Percentiles rank a stretch among this genome's conserved stretches.
Evolutionary conservation across 1,139 yeast species (phyloP).

Genomic region (Meyerozyma guilliermondii): DNA sequence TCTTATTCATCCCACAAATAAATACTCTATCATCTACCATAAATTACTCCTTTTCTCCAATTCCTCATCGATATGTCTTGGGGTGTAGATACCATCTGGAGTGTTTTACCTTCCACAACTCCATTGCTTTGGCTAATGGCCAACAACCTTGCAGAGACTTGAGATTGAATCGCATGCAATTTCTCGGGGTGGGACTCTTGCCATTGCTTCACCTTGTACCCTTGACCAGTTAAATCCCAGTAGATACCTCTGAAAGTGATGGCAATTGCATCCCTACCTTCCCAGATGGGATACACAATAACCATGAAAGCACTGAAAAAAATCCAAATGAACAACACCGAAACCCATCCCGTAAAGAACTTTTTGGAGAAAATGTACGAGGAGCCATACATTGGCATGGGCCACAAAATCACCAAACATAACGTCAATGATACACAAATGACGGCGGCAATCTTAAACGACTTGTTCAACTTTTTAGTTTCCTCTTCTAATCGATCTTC

Average conservation of each 20-base stretch:
- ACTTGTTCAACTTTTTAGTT: slow-evolving; percentile 35
- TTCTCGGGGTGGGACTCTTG: slow-evolving; percentile 65
- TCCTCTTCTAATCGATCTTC: slow-evolving; percentile 40
- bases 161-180: slow-evolving; percentile 62
- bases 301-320: slow-evolving; percentile 54
- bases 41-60: not conserved
- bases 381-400: slow-evolving; percentile 85
- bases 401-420: slow-evolving; percentile 67
- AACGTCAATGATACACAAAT: slow-evolving; percentile 55
- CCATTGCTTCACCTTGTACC: slow-evolving; percentile 67
- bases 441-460: slow-evolving; percentile 51
- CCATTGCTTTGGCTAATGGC: slow-evolving; percentile 8
- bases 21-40: too few relatives aligned
- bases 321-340: slow-evolving; percentile 70
- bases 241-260: slow-evolving; percentile 68
- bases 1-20: too few relatives aligned
- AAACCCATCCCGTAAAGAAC: slow-evolving; percentile 82
- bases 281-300: slow-evolving; percentile 57
- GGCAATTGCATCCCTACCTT: slow-evolving; percentile 61
- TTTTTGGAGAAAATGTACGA: slow-evolving; percentile 62
- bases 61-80: slow-evolving; percentile 6
- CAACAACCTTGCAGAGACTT: slow-evolving; percentile 39
- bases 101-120: slow-evolving; percentile 27
- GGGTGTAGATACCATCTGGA: slow-evolving; percentile 20
- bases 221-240: slow-evolving; percentile 80